Percentiles rank a stretch among this genome's conserved stretches.
These are phyloP conservation scores for Trichoderma brevicompactum DNA, from an alignment of 2,329 filamentous ascomycete species.

Conservation along the genomic window DNA sequence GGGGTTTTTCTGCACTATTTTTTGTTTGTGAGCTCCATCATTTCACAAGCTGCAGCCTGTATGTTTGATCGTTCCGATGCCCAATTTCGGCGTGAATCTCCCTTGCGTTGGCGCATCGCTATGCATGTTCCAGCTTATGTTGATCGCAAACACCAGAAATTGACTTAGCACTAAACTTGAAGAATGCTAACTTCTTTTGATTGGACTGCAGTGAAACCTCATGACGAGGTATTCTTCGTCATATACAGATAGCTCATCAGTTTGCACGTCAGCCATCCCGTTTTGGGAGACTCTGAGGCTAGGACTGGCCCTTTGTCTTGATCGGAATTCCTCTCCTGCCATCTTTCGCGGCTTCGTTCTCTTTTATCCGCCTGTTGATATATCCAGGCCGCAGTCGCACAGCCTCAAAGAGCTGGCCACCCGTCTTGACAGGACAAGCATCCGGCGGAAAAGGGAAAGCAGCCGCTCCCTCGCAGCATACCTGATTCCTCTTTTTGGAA, in stretches of 20 bases:
- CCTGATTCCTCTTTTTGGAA: conserved; percentile 41
- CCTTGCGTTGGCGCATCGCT: conserved; percentile 26
- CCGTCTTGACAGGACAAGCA: conserved; percentile 31
- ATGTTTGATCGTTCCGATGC: conserved; percentile 27
- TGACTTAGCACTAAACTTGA: conserved; percentile 4
- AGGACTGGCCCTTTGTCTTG: background rate
- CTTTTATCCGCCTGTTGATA: background rate
- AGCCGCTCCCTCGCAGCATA: conserved; percentile 30
- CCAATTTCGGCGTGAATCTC: conserved; percentile 29
- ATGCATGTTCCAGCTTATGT: conserved; percentile 19
- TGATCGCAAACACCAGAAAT: conserved; percentile 14
- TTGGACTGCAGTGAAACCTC: conserved; percentile 17
- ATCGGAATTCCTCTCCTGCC: background rate
- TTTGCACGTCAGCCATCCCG: background rate
- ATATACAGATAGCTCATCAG: background rate
- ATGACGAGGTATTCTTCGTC: conserved; percentile 13
- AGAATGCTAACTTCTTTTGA: conserved; percentile 28
- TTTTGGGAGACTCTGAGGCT: background rate
- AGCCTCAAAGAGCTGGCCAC: background rate
- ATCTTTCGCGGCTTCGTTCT: background rate
- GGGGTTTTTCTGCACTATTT: conserved; percentile 29
- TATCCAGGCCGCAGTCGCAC: background rate
- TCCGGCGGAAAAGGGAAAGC: conserved; percentile 35
- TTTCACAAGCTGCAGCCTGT: conserved; percentile 10
- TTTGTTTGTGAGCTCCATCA: conserved; percentile 20